phyloP scores from a whole-genome alignment of 495 filamentous ascomycete species.

The Astrothelium subdiscretum region DNA sequence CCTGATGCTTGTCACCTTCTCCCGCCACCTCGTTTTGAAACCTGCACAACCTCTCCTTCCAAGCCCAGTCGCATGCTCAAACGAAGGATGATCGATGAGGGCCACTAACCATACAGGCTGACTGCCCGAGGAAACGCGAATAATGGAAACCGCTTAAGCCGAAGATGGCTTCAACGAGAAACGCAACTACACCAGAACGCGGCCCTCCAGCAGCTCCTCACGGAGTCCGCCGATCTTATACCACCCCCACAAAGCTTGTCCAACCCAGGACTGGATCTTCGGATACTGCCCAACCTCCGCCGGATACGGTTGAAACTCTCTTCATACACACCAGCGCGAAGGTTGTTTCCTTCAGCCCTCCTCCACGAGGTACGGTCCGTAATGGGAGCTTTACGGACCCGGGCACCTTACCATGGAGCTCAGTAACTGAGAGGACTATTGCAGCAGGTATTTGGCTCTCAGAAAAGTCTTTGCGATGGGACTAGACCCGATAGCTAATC shows the following conservation, averaged over 20 bases:
- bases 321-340: constrained; percentile 37
- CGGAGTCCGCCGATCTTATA: constrained; percentile 13
- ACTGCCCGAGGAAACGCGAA: background rate
- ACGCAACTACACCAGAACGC: constrained; percentile 7
- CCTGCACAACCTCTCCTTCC: background rate
- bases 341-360: constrained; percentile 34
- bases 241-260: background rate
- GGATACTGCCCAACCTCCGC: constrained; percentile 1
- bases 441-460: constrained; percentile 48
- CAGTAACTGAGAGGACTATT: constrained; percentile 66
- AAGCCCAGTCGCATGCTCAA: background rate
- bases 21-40: background rate
- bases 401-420: constrained; percentile 59
- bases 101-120: too few relatives aligned
- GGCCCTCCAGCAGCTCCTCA: constrained; percentile 3
- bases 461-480: background rate
- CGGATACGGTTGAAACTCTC: constrained; percentile 45
- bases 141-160: background rate
- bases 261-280: background rate
- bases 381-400: constrained; percentile 17
- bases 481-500: background rate
- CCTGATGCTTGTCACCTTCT: too few relatives aligned
- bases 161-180: constrained; percentile 6
- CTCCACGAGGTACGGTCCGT: constrained; percentile 7
- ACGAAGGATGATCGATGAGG: background rate